Evolutionary conservation across 2,329 filamentous ascomycete genomes (phyloP).

Genomic region (Aureobasidium subglaciale): DNA sequence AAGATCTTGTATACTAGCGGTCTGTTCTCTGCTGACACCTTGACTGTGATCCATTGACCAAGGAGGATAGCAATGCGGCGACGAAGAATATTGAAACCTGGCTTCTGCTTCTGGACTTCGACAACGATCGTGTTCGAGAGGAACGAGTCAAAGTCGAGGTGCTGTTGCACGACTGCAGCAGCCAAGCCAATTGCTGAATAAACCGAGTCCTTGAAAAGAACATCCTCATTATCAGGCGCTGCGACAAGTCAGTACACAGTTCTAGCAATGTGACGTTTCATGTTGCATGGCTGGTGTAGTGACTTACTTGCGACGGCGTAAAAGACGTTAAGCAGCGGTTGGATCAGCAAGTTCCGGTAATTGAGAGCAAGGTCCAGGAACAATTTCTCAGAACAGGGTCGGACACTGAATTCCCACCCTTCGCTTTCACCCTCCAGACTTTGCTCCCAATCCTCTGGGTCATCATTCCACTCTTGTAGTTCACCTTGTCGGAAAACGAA

Average conservation of each 20-base stretch:
- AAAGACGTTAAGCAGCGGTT: conserved; percentile 77
- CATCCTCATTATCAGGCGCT: conserved; percentile 56
- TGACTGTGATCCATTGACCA: conserved; percentile 81
- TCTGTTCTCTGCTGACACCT: conserved; percentile 60
- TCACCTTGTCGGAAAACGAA: conserved; percentile 83
- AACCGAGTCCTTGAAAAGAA: conserved; percentile 85
- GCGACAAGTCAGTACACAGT: conserved; percentile 11
- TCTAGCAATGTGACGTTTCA: background rate
- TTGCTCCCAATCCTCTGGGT: conserved; percentile 92
- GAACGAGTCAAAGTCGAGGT: conserved; percentile 78
- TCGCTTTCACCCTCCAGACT: conserved; percentile 74
- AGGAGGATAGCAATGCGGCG: conserved; percentile 83
- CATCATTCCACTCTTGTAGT: conserved; percentile 85
- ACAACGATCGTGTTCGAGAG: conserved; percentile 65
- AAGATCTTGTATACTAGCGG: conserved; percentile 82
- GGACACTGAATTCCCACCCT: conserved; percentile 85
- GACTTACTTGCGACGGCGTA: conserved; percentile 61
- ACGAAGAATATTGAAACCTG: conserved; percentile 72
- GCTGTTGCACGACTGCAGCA: conserved; percentile 64
- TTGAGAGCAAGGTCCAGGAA: conserved; percentile 87
- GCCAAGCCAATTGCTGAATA: conserved; percentile 89
- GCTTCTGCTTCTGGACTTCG: conserved; percentile 65
- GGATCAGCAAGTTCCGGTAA: conserved; percentile 73
- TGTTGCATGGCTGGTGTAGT: conserved; percentile 7
- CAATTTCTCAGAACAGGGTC: conserved; percentile 86